Percentiles rank a stretch among this genome's conserved stretches.
phyloP scores from a whole-genome alignment of 495 filamentous ascomycete genomes.

The Lasiosphaeria miniovina region DNA sequence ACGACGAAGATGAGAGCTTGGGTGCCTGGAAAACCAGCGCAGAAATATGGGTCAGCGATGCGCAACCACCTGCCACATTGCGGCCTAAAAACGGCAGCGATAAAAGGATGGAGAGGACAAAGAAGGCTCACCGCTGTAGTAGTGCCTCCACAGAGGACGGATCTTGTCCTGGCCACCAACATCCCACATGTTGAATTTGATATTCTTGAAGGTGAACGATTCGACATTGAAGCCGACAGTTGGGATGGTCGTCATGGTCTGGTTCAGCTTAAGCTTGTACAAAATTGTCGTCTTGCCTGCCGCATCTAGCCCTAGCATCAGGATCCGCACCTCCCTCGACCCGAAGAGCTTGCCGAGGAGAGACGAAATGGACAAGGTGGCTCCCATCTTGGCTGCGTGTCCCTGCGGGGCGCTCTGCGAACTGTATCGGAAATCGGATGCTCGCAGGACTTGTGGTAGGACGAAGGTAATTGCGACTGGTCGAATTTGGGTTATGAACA shows the following conservation, averaged over 20 bases:
- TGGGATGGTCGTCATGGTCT: constrained; percentile 98
- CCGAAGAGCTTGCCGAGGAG: constrained; percentile 91
- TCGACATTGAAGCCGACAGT: constrained; percentile 99
- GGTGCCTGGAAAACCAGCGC: constrained; percentile 72
- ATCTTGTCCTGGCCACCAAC: constrained; percentile 99
- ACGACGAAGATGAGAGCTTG: constrained; percentile 98
- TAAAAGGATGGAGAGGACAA: too few relatives aligned
- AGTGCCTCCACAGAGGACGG: constrained; percentile 94
- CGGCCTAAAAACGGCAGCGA: too few relatives aligned
- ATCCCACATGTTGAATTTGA: constrained; percentile 99
- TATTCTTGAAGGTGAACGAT: constrained; percentile 98
- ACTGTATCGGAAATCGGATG: neutral
- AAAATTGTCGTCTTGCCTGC: constrained; percentile 99
- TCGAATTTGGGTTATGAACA: too few relatives aligned
- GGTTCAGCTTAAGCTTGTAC: constrained; percentile 98
- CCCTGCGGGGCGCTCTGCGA: constrained; percentile 9
- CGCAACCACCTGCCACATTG: too few relatives aligned
- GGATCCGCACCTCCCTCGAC: constrained; percentile 95
- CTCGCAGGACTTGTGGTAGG: too few relatives aligned
- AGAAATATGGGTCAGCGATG: too few relatives aligned
- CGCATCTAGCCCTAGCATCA: constrained; percentile 97
- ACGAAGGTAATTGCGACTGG: too few relatives aligned
- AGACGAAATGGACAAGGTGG: constrained; percentile 21
- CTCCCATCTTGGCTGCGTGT: constrained; percentile 22
- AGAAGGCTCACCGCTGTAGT: constrained; percentile 72